Evolutionary conservation across 2,329 filamentous ascomycete species (phyloP).

Genomic region (Cladosporium oxysporum): DNA sequence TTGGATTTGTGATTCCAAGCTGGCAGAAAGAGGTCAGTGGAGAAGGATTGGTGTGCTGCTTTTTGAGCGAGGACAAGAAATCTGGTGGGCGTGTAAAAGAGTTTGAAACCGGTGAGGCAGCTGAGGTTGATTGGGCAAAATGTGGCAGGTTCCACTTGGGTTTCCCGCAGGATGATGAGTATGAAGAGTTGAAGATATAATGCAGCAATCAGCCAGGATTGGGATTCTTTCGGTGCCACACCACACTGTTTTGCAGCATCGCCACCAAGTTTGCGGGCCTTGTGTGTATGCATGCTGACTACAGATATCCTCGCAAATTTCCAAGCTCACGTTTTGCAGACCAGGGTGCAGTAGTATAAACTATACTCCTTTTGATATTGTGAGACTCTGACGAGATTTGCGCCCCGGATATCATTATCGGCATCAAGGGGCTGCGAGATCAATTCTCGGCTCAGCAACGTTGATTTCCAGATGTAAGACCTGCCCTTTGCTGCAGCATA

Average conservation of each 20-base stretch:
- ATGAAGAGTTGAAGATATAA: constrained; percentile 38
- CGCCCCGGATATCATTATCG: background rate
- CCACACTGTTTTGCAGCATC: background rate
- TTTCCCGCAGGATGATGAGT: constrained; percentile 45
- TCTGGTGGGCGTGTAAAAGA: constrained; percentile 41
- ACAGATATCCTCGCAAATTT: background rate
- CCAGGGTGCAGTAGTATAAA: background rate
- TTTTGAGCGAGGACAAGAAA: constrained; percentile 37
- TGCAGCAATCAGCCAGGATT: background rate
- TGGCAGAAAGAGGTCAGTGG: constrained; percentile 46
- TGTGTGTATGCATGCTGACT: background rate
- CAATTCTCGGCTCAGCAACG: background rate
- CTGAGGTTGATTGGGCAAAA: constrained; percentile 41
- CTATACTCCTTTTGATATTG: background rate
- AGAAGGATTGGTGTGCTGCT: constrained; percentile 42
- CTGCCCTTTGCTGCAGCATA: background rate
- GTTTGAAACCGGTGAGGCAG: constrained; percentile 41
- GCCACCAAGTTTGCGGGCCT: background rate
- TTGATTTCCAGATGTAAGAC: background rate
- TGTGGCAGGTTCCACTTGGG: constrained; percentile 47
- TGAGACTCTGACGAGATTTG: background rate
- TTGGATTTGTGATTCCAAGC: constrained; percentile 42
- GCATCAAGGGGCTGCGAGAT: background rate
- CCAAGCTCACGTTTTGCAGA: background rate
- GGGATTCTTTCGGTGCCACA: background rate